These are phyloP conservation scores for Nigrograna mackinnonii DNA, from an alignment of 2,329 filamentous ascomycete genomes.

Conservation along the genomic window DNA sequence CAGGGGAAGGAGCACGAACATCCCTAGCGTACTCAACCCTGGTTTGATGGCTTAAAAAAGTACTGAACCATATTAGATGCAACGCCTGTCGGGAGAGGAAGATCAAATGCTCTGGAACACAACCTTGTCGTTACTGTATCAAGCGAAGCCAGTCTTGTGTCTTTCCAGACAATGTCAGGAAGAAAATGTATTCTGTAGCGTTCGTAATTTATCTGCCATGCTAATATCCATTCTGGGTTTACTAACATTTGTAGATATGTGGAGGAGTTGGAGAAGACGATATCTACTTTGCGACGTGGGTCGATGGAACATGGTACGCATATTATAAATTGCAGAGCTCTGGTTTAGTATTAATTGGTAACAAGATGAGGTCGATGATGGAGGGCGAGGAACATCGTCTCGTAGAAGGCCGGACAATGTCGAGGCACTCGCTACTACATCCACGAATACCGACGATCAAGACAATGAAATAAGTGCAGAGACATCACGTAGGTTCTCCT, in stretches of 20 bases:
- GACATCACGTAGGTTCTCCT: too few relatives aligned
- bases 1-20: not conserved
- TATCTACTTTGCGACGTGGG: too few relatives aligned
- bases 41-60: not conserved
- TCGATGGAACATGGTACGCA: too few relatives aligned
- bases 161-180: not conserved
- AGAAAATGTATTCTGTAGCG: conserved; percentile 1
- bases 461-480: too few relatives aligned
- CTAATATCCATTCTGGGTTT: not conserved
- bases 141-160: not conserved
- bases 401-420: too few relatives aligned
- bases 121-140: not conserved
- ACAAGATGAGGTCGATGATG: too few relatives aligned
- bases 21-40: not conserved
- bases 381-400: too few relatives aligned
- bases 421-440: too few relatives aligned
- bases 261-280: not conserved
- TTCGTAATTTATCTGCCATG: not conserved
- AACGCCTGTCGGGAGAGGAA: not conserved
- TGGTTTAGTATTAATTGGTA: too few relatives aligned
- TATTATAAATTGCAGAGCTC: too few relatives aligned
- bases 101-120: not conserved
- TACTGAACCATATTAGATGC: not conserved
- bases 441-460: too few relatives aligned
- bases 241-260: not conserved